phyloP scores from a whole-genome alignment of 2,329 filamentous ascomycete genomes.

The Cryphonectria carpinicola region DNA sequence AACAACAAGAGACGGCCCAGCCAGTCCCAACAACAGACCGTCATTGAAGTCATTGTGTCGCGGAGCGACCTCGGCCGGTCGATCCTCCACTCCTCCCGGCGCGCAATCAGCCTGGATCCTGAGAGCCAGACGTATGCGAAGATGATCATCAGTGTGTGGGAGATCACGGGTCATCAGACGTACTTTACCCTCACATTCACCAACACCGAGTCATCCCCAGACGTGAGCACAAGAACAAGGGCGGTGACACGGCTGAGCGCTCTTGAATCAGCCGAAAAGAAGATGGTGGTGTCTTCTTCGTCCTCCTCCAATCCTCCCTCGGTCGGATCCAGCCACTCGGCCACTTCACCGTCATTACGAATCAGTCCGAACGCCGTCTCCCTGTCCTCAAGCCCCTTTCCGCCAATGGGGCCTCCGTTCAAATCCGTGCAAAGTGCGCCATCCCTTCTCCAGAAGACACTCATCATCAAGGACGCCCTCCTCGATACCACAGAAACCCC shows the following conservation, averaged over 20 bases:
- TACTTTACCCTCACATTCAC: constrained; percentile 80
- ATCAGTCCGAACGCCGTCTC: constrained; percentile 56
- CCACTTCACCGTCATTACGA: constrained; percentile 50
- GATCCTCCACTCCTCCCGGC: constrained; percentile 38
- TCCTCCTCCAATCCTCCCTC: constrained; percentile 51
- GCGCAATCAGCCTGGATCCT: constrained; percentile 40
- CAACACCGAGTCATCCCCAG: constrained; percentile 51
- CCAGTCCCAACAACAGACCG: constrained; percentile 52
- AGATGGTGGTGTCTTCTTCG: constrained; percentile 43
- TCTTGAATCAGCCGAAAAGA: constrained; percentile 52
- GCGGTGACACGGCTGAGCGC: constrained; percentile 44
- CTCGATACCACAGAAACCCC: constrained; percentile 76
- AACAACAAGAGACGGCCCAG: constrained; percentile 29
- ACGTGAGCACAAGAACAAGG: constrained; percentile 41
- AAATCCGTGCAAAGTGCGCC: constrained; percentile 60
- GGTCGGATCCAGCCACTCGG: constrained; percentile 49
- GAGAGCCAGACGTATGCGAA: constrained; percentile 61
- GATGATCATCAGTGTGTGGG: constrained; percentile 79
- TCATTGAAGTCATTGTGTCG: constrained; percentile 70
- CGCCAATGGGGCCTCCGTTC: constrained; percentile 68
- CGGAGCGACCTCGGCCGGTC: constrained; percentile 50
- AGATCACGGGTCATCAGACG: constrained; percentile 65
- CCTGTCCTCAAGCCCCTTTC: constrained; percentile 63
- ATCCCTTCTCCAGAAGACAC: constrained; percentile 73
- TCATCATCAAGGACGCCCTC: constrained; percentile 75